Percentiles rank a stretch among this genome's conserved stretches.
Conservation (phyloP, 768 basidiomycete genomes). For the Cyathus striatus region DNA sequence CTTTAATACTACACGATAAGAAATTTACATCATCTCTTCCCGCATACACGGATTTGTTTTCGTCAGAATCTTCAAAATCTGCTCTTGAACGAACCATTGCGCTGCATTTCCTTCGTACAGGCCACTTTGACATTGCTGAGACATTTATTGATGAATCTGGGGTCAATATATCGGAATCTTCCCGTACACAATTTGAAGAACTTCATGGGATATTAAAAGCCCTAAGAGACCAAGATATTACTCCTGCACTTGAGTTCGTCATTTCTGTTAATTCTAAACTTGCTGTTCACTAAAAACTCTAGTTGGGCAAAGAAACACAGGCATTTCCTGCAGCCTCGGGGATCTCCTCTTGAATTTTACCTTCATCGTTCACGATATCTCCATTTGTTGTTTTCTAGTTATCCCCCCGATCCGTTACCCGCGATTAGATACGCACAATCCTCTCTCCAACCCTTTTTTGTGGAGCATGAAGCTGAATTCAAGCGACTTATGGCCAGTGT, state of each 20-base stretch:
- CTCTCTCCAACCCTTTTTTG: constrained; percentile 59
- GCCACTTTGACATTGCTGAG: constrained; percentile 74
- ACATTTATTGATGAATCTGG: constrained; percentile 75
- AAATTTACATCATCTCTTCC: constrained; percentile 58
- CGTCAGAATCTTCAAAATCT: constrained; percentile 48
- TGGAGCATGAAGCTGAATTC: constrained; percentile 58
- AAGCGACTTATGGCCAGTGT: constrained; percentile 66
- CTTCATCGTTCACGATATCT: constrained; percentile 91
- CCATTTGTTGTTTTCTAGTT: constrained; percentile 61
- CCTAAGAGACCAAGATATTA: constrained; percentile 60
- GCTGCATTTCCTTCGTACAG: constrained; percentile 73
- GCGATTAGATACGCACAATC: constrained; percentile 75
- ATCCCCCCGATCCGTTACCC: constrained; percentile 48
- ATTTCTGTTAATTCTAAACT: constrained; percentile 3
- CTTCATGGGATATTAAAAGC: constrained; percentile 70
- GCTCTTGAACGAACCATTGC: constrained; percentile 71
- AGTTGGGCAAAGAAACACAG: constrained; percentile 80
- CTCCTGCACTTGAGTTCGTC: constrained; percentile 69
- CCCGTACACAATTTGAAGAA: constrained; percentile 56
- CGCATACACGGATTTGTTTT: constrained; percentile 62
- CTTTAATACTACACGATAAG: no score
- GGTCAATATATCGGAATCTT: constrained; percentile 46
- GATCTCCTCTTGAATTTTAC: constrained; percentile 83
- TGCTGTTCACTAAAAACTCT: no score
- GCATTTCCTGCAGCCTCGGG: constrained; percentile 57